Base-by-base conservation (phyloP, 1,284 basidiomycete genomes). In the Sphaerobolus stellatus region DNA sequence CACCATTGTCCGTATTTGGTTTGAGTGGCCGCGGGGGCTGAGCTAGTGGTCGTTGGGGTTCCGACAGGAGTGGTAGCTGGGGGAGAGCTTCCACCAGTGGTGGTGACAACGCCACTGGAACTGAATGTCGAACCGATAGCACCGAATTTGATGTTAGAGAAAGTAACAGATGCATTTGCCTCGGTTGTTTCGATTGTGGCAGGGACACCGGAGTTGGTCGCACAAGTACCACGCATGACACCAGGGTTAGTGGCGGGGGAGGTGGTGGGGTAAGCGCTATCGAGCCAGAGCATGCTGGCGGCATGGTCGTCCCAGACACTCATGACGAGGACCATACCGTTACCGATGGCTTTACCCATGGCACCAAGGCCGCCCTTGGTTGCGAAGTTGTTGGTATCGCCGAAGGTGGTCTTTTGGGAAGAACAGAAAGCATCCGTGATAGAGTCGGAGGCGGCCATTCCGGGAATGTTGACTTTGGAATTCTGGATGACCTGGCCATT, bases 401-500 rank as follows among this genome's bases (percentile, higher is more conserved):
- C 66, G 63, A 74, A 74, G 14, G 59, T 64, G 31, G 65, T 63
- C 71, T 74, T 75, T 60, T 73, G 68, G 28, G 66, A 66, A 41
- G 64, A 60, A 66, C 74, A 76, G 67, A 70, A 75, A 28, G 62
- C 59, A 52, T 71, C 67, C 41, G 67, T 72, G 66, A 75, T 69
- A 31, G 72, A 74, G 64, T 75, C 60, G 43, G 29, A 56, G 11
- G 41, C 41, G 0, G 60, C 60, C 53, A 79, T 62, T 38, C 75
- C 76, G 43, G 75, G 52, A 63, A 80, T 65, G 66, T 70, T 75
- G 60, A 69, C 66, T 60, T 70, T 67, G 41, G 75, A 75, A 75
- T 82, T 81, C 58, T 72, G 71, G 70, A 79, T 77, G 62, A 80
- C 75, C 56, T 67, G 64, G 54, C 76, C 77, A 64, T 76, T 70